Conservation (phyloP, 768 basidiomycete species). For the Mycena galopus region DNA sequence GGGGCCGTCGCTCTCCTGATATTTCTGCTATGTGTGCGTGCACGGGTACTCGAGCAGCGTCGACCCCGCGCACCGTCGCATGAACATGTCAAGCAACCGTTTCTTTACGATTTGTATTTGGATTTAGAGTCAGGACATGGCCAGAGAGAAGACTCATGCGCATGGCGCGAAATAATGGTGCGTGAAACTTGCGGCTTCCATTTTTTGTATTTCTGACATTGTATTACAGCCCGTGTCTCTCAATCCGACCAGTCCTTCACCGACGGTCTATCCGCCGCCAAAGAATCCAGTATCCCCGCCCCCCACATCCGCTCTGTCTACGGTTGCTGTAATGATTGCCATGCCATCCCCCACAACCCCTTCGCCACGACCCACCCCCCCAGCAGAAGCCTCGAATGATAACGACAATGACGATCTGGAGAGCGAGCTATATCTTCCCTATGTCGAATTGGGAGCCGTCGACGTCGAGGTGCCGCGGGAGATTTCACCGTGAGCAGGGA, state of each 20-base stretch:
- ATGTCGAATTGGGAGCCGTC: neutral
- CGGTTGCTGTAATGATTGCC: neutral
- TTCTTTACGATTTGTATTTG: neutral
- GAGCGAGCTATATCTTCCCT: neutral
- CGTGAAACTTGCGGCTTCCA: neutral
- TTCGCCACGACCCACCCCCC: neutral
- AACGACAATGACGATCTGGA: neutral
- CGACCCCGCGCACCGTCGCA: neutral
- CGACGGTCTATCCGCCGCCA: neutral
- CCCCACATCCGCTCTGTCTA: neutral
- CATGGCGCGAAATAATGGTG: constrained; percentile 7
- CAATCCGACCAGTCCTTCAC: neutral
- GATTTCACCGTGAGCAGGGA: neutral
- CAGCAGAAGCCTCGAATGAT: neutral
- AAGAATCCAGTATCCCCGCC: neutral
- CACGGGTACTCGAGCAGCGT: neutral
- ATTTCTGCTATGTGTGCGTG: neutral
- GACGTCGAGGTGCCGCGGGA: neutral
- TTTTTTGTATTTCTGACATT: neutral
- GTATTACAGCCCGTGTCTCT: neutral
- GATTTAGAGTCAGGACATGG: neutral
- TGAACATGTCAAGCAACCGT: neutral
- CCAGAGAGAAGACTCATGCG: no score
- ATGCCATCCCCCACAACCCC: neutral
- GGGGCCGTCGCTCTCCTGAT: neutral